These are phyloP conservation scores for Leucocoprinus leucothites DNA, from an alignment of 768 basidiomycete species.

Conservation along the genomic window DNA sequence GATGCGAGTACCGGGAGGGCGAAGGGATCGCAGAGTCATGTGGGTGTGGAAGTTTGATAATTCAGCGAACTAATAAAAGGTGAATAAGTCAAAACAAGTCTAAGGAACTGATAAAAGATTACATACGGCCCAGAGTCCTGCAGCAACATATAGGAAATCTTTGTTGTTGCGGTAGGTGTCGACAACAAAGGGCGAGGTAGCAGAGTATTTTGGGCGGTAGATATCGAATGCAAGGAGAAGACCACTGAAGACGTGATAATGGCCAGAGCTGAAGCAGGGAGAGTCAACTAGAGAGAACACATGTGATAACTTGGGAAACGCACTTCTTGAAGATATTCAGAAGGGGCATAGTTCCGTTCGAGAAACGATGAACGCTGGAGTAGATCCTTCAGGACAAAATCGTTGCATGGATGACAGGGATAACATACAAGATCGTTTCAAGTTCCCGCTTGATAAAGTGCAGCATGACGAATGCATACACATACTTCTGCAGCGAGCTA, in stretches of 20 bases:
- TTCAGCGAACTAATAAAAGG: conserved; percentile 63
- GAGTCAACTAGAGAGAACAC: not conserved
- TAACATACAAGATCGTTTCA: conserved; percentile 82
- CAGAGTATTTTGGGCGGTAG: conserved; percentile 79
- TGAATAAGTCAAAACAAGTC: not conserved
- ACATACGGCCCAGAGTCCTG: conserved; percentile 75
- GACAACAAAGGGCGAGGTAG: conserved; percentile 55
- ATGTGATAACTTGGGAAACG: conserved; percentile 14
- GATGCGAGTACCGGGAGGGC: conserved; percentile 73
- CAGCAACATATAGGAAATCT: conserved; percentile 62
- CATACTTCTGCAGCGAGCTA: conserved; percentile 76
- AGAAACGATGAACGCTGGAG: conserved; percentile 87
- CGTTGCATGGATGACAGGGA: not conserved
- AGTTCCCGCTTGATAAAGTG: conserved; percentile 93
- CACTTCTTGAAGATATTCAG: conserved; percentile 89
- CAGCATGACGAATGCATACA: conserved; percentile 70
- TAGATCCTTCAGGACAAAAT: conserved; percentile 3
- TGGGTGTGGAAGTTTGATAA: conserved; percentile 85
- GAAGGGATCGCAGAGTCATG: conserved; percentile 76
- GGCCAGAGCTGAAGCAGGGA: conserved; percentile 58
- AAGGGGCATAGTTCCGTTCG: conserved; percentile 90
- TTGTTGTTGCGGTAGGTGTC: conserved; percentile 64
- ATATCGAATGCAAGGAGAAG: conserved; percentile 75
- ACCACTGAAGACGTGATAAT: conserved; percentile 85
- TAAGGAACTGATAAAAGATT: not conserved